phyloP scores from a whole-genome alignment of 83 land plant genomes.

The Picea mariana region DNA sequence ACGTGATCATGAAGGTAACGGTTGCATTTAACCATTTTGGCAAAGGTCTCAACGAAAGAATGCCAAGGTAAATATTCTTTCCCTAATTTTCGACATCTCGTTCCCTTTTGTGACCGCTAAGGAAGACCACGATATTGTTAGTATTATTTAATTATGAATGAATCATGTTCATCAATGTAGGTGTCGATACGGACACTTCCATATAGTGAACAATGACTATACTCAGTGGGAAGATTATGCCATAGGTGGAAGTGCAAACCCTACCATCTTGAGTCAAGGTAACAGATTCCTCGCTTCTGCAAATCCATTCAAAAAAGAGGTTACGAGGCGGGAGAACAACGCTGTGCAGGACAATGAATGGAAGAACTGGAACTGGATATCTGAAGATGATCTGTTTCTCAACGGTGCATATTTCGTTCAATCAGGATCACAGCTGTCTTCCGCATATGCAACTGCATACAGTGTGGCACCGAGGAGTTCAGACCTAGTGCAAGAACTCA shows the following conservation, averaged over 20 bases:
- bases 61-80: constrained; percentile 41
- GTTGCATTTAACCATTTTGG: constrained; percentile 78
- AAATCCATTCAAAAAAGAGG: neutral
- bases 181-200: constrained; percentile 30
- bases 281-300: constrained; percentile 24
- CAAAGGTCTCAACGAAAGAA: constrained; percentile 45
- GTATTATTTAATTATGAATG: too few species aligned
- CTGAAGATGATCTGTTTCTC: constrained; percentile 26
- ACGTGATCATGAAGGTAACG: constrained; percentile 56
- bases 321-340: neutral
- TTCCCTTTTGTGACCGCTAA: too few species aligned
- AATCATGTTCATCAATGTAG: too few species aligned
- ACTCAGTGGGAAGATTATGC: constrained; percentile 35
- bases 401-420: constrained; percentile 50
- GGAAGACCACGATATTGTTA: too few species aligned
- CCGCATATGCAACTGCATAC: constrained; percentile 4
- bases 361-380: neutral
- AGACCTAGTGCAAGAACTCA: neutral
- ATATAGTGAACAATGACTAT: constrained; percentile 33
- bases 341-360: too few species aligned
- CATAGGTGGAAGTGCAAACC: constrained; percentile 23
- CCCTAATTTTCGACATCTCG: too few species aligned
- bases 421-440: constrained; percentile 34
- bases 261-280: constrained; percentile 37
- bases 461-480: neutral